A percentile compares a stretch with the other conserved stretches of the same genome.
Evolutionary conservation across 306 rosid genomes (phyloP).

Genomic region (Cicer bijugum): DNA sequence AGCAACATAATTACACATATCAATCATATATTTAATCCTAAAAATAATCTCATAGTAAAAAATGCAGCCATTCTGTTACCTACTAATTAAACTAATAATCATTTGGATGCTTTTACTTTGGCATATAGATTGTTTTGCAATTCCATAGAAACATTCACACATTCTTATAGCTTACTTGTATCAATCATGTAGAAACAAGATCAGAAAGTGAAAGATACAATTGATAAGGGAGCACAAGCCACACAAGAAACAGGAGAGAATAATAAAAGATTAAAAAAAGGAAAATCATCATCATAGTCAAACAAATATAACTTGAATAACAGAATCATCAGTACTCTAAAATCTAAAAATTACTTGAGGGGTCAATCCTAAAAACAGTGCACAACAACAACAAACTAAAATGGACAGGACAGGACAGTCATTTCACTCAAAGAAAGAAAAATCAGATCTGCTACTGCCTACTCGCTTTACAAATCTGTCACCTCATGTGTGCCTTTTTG

Average conservation of each 20-base stretch:
- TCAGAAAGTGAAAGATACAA: background rate
- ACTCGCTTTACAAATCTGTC: conserved; percentile 66
- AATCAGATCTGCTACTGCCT: conserved; percentile 75
- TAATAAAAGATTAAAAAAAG: background rate
- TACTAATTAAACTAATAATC: background rate
- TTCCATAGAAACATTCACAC: background rate
- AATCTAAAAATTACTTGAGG: conserved; percentile 47
- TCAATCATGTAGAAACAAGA: conserved; percentile 9
- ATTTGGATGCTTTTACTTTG: background rate
- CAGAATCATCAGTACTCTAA: conserved; percentile 55
- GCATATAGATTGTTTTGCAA: background rate
- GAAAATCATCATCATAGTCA: conserved; percentile 33
- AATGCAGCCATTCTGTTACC: background rate
- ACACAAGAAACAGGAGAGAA: background rate
- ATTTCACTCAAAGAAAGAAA: conserved; percentile 61
- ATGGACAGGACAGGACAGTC: conserved; percentile 41
- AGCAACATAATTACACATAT: no score
- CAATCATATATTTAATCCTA: no score
- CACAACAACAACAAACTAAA: conserved; percentile 57
- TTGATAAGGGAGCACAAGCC: background rate
- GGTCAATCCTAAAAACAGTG: conserved; percentile 46
- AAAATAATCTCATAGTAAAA: background rate
- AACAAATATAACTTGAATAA: conserved; percentile 49
- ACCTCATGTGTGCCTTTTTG: conserved; percentile 50
- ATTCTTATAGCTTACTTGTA: background rate